Evolutionary conservation across 192 early-diverging fungal genomes (phyloP).

Genomic region (Coemansia sp.): DNA sequence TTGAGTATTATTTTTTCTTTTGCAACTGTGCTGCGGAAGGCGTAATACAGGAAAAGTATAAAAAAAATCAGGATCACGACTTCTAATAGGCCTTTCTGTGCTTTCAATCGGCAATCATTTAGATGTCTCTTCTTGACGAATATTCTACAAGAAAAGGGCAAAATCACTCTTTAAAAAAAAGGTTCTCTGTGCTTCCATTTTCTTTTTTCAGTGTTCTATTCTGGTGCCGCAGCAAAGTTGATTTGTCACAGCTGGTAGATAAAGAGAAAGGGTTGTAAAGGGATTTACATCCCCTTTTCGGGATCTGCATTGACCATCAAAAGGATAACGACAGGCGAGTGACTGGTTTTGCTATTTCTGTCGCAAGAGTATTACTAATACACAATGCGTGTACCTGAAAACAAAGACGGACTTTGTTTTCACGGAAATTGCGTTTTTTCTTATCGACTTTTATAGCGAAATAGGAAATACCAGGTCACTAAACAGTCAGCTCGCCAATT

Average conservation of each 20-base stretch:
- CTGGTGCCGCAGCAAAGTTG: neutral
- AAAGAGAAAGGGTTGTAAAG: neutral
- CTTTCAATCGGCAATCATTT: neutral
- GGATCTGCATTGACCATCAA: constrained; percentile 9
- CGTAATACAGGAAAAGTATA: neutral
- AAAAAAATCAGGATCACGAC: neutral
- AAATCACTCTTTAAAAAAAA: neutral
- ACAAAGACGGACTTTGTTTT: neutral
- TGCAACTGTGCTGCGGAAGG: constrained; percentile 8
- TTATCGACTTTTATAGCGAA: neutral
- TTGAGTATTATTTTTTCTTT: neutral
- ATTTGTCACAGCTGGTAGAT: neutral
- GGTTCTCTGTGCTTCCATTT: neutral
- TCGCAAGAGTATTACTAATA: neutral
- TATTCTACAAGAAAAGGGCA: neutral
- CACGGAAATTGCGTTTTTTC: neutral
- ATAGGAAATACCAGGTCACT: neutral
- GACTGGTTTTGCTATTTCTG: neutral
- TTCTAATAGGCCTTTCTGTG: neutral
- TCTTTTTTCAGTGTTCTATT: neutral
- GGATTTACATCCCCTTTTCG: neutral
- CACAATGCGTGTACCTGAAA: neutral
- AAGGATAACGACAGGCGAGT: neutral
- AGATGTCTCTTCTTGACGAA: neutral
- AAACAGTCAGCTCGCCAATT: neutral